Evolutionary conservation across 2,329 filamentous ascomycete species (phyloP).

Genomic region (Curvularia lunata): DNA sequence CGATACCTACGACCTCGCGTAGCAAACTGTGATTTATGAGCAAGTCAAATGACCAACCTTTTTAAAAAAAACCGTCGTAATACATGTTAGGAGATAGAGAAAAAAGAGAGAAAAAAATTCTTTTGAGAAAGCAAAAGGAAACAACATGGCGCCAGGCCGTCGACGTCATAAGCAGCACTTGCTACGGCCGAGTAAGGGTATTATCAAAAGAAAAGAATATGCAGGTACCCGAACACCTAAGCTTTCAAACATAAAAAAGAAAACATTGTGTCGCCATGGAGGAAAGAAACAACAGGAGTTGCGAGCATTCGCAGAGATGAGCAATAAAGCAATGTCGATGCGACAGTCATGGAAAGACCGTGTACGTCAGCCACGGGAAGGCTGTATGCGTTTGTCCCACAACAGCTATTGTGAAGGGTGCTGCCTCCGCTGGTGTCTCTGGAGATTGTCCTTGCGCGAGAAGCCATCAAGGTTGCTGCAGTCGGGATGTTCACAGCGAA

Average conservation of each 20-base stretch:
- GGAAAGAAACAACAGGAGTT: background rate
- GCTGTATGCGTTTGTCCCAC: background rate
- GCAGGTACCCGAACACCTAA: background rate
- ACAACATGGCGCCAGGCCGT: background rate
- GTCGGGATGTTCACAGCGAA: conserved; percentile 33
- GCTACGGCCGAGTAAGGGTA: conserved; percentile 6
- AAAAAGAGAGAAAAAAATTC: background rate
- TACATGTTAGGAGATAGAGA: background rate
- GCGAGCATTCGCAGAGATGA: background rate
- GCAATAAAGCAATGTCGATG: background rate
- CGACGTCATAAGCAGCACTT: conserved; percentile 7
- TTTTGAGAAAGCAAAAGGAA: background rate
- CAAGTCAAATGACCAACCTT: background rate
- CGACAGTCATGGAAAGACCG: background rate
- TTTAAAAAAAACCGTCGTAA: background rate
- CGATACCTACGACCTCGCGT: background rate
- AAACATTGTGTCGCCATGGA: background rate
- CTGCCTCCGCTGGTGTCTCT: conserved; percentile 42
- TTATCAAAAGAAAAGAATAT: background rate
- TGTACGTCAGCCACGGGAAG: no score
- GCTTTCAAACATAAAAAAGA: background rate
- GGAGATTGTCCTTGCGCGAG: conserved; percentile 45
- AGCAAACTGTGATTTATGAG: background rate
- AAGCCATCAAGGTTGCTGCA: conserved; percentile 42
- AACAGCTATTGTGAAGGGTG: conserved; percentile 26